These are phyloP conservation scores for Blastocrithidia nonstop DNA, from an alignment of 208 protist genomes.

Conservation along the genomic window DNA sequence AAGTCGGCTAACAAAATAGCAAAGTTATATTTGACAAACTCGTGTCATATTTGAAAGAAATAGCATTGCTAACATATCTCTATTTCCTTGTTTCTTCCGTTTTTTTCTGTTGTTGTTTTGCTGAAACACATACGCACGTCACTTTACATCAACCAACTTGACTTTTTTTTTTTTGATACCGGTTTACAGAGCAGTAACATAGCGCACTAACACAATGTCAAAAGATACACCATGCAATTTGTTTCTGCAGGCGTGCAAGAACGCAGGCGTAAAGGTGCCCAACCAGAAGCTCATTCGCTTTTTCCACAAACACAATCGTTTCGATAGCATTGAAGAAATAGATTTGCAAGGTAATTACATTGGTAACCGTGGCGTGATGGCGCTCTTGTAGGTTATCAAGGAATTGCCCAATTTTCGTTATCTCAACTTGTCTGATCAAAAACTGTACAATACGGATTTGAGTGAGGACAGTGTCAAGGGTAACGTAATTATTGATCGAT, in stretches of 20 bases:
- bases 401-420: conserved; percentile 63
- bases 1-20: too few relatives aligned
- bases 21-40: too few relatives aligned
- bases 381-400: conserved; percentile 60
- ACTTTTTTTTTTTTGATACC: conserved; percentile 3
- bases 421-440: conserved; percentile 68
- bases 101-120: conserved; percentile 1
- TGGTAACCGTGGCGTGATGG: conserved; percentile 78
- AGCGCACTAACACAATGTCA: conserved; percentile 10
- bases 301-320: conserved; percentile 40
- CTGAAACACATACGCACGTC: background rate
- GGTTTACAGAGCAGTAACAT: too few relatives aligned
- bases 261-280: conserved; percentile 68
- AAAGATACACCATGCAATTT: conserved; percentile 37
- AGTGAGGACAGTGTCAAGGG: conserved; percentile 79
- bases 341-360: conserved; percentile 75
- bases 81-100: too few relatives aligned
- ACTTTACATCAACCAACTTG: too few relatives aligned
- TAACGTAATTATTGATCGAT: conserved; percentile 65
- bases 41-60: too few relatives aligned
- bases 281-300: conserved; percentile 55
- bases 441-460: conserved; percentile 85
- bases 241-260: conserved; percentile 58
- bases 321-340: conserved; percentile 64
- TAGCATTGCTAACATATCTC: too few relatives aligned